phyloP scores from a whole-genome alignment of 345 rosid species.

The Dipteronia sinensis region DNA sequence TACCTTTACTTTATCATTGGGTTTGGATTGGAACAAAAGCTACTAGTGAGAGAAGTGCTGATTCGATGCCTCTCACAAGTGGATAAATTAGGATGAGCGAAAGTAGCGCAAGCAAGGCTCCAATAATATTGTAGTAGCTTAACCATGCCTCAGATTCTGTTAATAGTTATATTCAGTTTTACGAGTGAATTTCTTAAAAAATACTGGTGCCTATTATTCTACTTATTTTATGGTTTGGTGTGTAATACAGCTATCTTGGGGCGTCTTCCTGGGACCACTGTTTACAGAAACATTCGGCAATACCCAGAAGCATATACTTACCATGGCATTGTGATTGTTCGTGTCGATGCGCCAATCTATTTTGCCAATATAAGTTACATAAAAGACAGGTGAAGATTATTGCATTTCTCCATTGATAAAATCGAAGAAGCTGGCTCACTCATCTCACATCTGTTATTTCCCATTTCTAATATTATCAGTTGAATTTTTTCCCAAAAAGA shows the following conservation, averaged over 20 bases:
- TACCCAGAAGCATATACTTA: slow-evolving; percentile 97
- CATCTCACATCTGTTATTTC: neutral
- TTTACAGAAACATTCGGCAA: slow-evolving; percentile 85
- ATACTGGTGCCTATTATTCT: neutral
- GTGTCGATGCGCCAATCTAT: slow-evolving; percentile 92
- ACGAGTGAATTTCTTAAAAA: neutral
- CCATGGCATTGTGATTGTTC: slow-evolving; percentile 89
- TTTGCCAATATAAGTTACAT: slow-evolving; percentile 95
- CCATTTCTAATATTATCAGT: neutral
- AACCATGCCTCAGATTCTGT: slow-evolving; percentile 2
- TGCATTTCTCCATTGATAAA: slow-evolving; percentile 14
- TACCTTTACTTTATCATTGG: neutral
- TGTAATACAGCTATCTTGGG: slow-evolving; percentile 84
- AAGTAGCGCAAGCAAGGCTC: too few species aligned
- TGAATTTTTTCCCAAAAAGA: neutral
- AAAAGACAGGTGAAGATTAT: slow-evolving; percentile 70
- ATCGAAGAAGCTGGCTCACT: slow-evolving; percentile 6
- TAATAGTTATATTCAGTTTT: slow-evolving; percentile 1
- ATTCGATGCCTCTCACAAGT: too few species aligned
- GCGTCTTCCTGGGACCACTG: slow-evolving; percentile 97
- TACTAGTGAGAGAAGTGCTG: too few species aligned
- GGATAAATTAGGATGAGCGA: too few species aligned
- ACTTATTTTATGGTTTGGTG: slow-evolving; percentile 9
- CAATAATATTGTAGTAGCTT: neutral
- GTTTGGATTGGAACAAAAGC: neutral